These are phyloP conservation scores for Gossypium davidsonii DNA, from an alignment of 441 rosid species.

Conservation along the genomic window DNA sequence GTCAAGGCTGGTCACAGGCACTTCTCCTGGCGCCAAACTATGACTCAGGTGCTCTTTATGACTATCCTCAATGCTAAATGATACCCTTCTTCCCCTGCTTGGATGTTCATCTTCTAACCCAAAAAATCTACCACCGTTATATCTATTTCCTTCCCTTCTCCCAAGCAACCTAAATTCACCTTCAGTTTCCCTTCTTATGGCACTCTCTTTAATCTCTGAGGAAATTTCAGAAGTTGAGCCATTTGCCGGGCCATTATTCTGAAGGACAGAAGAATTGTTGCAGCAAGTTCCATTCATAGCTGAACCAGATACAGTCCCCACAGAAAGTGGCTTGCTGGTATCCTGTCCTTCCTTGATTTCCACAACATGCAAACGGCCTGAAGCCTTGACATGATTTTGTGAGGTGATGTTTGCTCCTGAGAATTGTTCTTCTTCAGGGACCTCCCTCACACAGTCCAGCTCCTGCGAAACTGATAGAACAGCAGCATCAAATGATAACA, in stretches of 20 bases:
- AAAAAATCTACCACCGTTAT: slow-evolving; percentile 57
- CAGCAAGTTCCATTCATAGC: slow-evolving; percentile 25
- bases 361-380: slow-evolving; percentile 21
- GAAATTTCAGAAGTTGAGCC: slow-evolving; percentile 45
- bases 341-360: slow-evolving; percentile 74
- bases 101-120: slow-evolving; percentile 79
- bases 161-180: slow-evolving; percentile 89
- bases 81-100: slow-evolving; percentile 78
- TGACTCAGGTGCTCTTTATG: slow-evolving; percentile 39
- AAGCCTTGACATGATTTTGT: slow-evolving; percentile 24
- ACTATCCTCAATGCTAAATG: slow-evolving; percentile 73
- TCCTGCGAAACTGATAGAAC: slow-evolving; percentile 80
- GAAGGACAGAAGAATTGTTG: slow-evolving; percentile 22
- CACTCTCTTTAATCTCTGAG: slow-evolving; percentile 72
- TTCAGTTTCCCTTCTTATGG: slow-evolving; percentile 93
- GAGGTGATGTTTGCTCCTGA: slow-evolving; percentile 18
- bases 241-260: slow-evolving; percentile 26
- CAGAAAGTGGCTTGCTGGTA: slow-evolving; percentile 17
- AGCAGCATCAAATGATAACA: slow-evolving; percentile 90
- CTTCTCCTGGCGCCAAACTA: slow-evolving; percentile 57
- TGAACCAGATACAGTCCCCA: slow-evolving; percentile 20
- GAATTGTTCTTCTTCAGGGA: slow-evolving; percentile 42
- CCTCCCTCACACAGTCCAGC: slow-evolving; percentile 42
- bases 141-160: slow-evolving; percentile 63
- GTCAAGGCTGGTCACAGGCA: slow-evolving; percentile 48